Percentiles rank a stretch among this genome's conserved stretches.
phyloP scores from a whole-genome alignment of 2,329 filamentous ascomycete genomes.

The Cryphonectria radicalis region DNA sequence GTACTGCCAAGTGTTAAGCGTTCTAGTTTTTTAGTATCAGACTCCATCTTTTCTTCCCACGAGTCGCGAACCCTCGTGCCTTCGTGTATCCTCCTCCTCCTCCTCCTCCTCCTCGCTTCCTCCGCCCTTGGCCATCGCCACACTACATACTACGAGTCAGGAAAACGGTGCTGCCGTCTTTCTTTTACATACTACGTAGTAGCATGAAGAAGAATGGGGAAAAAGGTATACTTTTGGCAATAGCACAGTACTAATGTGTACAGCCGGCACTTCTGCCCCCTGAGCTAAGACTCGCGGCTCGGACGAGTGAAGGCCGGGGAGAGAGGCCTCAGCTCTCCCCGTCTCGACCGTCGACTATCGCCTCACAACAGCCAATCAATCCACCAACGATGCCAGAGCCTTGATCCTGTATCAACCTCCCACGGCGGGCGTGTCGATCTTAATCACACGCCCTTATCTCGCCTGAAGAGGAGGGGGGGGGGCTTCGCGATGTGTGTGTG shows the following conservation, averaged over 20 bases:
- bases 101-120: not conserved
- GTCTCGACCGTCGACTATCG: not conserved
- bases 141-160: not conserved
- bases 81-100: not conserved
- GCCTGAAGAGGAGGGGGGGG: not conserved
- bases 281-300: not conserved
- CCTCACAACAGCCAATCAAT: not conserved
- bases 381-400: not conserved
- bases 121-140: not conserved
- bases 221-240: not conserved
- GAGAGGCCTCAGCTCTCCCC: not conserved
- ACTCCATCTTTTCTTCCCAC: constrained; percentile 14
- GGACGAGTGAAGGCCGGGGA: not conserved
- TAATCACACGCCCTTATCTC: constrained; percentile 22
- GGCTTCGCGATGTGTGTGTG: not conserved
- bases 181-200: not conserved
- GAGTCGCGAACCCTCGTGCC: constrained; percentile 9
- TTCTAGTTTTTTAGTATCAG: constrained; percentile 24
- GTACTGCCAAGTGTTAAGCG: constrained; percentile 1
- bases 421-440: constrained; percentile 18
- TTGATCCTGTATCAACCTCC: not conserved
- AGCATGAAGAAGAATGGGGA: not conserved
- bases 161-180: constrained; percentile 1
- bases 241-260: not conserved
- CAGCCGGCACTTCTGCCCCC: not conserved